phyloP scores from a whole-genome alignment of 495 filamentous ascomycete species.

The Aspergillus leporis region DNA sequence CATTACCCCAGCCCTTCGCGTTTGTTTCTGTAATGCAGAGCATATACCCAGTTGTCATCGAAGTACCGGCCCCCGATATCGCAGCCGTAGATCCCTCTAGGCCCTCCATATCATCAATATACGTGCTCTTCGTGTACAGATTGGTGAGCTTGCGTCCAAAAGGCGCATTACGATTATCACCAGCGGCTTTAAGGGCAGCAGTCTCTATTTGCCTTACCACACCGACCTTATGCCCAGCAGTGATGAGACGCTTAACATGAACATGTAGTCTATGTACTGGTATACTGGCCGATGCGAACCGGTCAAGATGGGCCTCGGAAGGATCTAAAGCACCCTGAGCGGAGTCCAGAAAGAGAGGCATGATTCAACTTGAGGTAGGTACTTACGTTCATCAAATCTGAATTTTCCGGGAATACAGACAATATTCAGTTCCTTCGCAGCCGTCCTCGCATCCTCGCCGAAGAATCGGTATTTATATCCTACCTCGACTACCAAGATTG shows the following conservation, averaged over 20 bases:
- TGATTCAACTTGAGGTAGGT: background rate
- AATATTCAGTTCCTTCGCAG: slow-evolving; percentile 89
- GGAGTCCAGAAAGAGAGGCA: background rate
- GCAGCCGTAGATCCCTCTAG: slow-evolving; percentile 55
- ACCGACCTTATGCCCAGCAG: slow-evolving; percentile 92
- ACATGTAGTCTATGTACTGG: slow-evolving; percentile 90
- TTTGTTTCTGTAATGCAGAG: slow-evolving; percentile 90
- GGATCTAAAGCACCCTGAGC: slow-evolving; percentile 49
- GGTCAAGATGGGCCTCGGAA: slow-evolving; percentile 88
- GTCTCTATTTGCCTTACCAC: slow-evolving; percentile 97
- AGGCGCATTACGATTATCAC: slow-evolving; percentile 90
- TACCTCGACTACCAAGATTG: slow-evolving; percentile 86
- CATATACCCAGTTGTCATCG: slow-evolving; percentile 82
- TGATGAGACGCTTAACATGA: slow-evolving; percentile 90
- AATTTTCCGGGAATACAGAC: slow-evolving; percentile 97
- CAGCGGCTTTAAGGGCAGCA: slow-evolving; percentile 93
- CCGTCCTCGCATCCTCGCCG: slow-evolving; percentile 91
- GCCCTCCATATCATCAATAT: slow-evolving; percentile 91
- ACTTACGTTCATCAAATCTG: slow-evolving; percentile 84
- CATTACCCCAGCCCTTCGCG: slow-evolving; percentile 81
- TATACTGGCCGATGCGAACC: slow-evolving; percentile 94
- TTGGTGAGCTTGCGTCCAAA: slow-evolving; percentile 94
- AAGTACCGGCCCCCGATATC: slow-evolving; percentile 49
- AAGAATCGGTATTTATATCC: slow-evolving; percentile 99
- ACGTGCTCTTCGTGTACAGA: slow-evolving; percentile 97